These are phyloP conservation scores for Chlorella sp. DNA, from an alignment of 139 green algal genomes.

Conservation along the genomic window DNA sequence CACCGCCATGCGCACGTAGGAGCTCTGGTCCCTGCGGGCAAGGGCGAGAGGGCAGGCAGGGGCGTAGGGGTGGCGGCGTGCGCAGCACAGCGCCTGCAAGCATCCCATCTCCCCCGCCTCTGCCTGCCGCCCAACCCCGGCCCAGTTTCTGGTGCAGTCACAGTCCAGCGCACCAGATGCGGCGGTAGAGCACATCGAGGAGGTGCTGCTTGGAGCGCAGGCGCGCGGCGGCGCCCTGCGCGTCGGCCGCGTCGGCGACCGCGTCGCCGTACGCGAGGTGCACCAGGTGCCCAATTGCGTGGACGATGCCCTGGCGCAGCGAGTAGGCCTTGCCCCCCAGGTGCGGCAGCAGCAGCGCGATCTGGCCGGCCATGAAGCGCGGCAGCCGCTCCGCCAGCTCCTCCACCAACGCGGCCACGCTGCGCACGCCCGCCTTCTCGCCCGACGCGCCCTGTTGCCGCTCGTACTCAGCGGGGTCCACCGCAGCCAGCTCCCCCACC, in stretches of 20 bases:
- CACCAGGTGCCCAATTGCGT: conserved; percentile 59
- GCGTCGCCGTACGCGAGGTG: conserved; percentile 4
- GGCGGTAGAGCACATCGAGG: conserved; percentile 72
- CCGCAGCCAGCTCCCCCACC: conserved; percentile 65
- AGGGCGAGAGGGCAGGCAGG: no score
- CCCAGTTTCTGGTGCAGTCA: no score
- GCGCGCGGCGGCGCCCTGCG: conserved; percentile 37
- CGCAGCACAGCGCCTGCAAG: no score
- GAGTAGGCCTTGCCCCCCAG: conserved; percentile 73
- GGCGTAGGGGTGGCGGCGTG: no score
- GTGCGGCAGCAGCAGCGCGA: conserved; percentile 68
- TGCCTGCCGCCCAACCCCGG: no score
- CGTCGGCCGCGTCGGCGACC: conserved; percentile 9
- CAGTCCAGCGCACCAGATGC: conserved; percentile 39
- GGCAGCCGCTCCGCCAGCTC: conserved; percentile 55
- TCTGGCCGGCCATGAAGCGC: conserved; percentile 40
- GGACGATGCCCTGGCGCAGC: conserved; percentile 71
- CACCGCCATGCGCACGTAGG: conserved; percentile 63
- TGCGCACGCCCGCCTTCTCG: conserved; percentile 56
- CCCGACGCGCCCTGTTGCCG: conserved; percentile 55
- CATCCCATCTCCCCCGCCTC: no score
- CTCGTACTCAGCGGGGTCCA: conserved; percentile 63
- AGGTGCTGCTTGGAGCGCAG: conserved; percentile 77
- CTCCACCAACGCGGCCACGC: conserved; percentile 61
- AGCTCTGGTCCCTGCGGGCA: conserved; percentile 58